Conservation (phyloP, 352 stramenopile genomes). For the Pythium vanterpoolii region DNA sequence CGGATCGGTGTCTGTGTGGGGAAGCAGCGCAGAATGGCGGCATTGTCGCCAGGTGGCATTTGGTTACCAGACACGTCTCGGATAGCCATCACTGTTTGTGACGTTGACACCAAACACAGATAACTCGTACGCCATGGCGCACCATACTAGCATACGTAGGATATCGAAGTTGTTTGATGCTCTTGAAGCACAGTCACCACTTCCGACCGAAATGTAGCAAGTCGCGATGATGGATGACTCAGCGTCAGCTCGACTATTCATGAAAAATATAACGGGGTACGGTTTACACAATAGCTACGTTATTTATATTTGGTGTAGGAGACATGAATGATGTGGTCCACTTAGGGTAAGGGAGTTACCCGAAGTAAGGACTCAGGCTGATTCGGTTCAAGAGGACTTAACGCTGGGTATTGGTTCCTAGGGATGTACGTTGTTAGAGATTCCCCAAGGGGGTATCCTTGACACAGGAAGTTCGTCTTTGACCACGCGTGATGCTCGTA, state of each 20-base stretch:
- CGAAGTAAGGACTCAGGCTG: too few relatives aligned
- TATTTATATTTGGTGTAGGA: too few relatives aligned
- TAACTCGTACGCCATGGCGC: constrained; percentile 17
- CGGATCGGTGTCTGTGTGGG: constrained; percentile 17
- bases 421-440: too few relatives aligned
- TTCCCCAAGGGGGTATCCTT: too few relatives aligned
- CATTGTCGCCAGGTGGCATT: constrained; percentile 23
- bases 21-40: constrained; percentile 13
- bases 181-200: constrained; percentile 9
- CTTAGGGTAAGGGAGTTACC: too few relatives aligned
- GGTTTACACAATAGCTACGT: too few relatives aligned
- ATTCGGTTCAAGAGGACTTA: too few relatives aligned
- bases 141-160: constrained; percentile 14
- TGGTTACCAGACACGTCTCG: constrained; percentile 19
- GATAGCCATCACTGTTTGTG: constrained; percentile 18
- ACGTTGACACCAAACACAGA: constrained; percentile 20
- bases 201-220: constrained; percentile 3
- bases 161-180: constrained; percentile 10
- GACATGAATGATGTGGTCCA: too few relatives aligned
- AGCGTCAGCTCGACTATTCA: constrained; percentile 16
- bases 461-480: too few relatives aligned
- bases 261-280: too few relatives aligned
- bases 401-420: too few relatives aligned
- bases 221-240: constrained; percentile 18
- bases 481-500: too few relatives aligned